A percentile compares a stretch with the other conserved stretches of the same genome.
phyloP scores from a whole-genome alignment of 75 land plant genomes.

The Gnetum montanum region DNA sequence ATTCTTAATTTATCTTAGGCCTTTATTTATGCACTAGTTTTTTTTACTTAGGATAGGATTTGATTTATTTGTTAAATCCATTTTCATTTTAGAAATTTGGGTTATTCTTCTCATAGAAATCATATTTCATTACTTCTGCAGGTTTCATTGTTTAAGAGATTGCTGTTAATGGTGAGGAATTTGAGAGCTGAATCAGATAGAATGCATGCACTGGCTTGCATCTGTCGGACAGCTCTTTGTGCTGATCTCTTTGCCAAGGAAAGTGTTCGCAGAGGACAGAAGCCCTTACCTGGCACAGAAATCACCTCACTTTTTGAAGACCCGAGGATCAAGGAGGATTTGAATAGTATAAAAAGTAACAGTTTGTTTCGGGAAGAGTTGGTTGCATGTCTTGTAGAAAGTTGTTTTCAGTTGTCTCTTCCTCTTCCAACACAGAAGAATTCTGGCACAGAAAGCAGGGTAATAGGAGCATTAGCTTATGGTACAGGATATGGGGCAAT shows the following conservation, averaged over 20 bases:
- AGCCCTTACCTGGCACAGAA: slow-evolving; percentile 88
- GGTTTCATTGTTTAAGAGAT: slow-evolving; percentile 85
- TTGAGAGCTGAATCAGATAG: slow-evolving; percentile 97
- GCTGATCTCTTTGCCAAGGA: slow-evolving; percentile 98
- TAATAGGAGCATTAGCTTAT: slow-evolving; percentile 95
- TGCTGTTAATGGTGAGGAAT: slow-evolving; percentile 97
- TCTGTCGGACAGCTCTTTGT: slow-evolving; percentile 95
- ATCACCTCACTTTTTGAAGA: slow-evolving; percentile 96
- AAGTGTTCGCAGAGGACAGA: slow-evolving; percentile 93
- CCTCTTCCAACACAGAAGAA: slow-evolving; percentile 84
- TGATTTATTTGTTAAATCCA: no score
- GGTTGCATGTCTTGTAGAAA: slow-evolving; percentile 93
- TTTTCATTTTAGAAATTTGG: no score
- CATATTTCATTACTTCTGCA: slow-evolving; percentile 14
- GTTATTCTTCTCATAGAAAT: no score
- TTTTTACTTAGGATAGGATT: no score
- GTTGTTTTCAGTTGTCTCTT: slow-evolving; percentile 95
- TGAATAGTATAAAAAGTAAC: slow-evolving; percentile 63
- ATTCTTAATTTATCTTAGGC: no score
- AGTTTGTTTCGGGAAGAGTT: slow-evolving; percentile 92
- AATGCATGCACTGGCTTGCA: slow-evolving; percentile 98
- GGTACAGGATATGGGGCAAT: slow-evolving; percentile 94
- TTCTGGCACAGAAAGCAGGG: slow-evolving; percentile 85
- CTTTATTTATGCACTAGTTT: no score
- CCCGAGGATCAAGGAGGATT: slow-evolving; percentile 69